Base-by-base conservation (phyloP, 352 stramenopile genomes). In the Phytopythium helicoides region DNA sequence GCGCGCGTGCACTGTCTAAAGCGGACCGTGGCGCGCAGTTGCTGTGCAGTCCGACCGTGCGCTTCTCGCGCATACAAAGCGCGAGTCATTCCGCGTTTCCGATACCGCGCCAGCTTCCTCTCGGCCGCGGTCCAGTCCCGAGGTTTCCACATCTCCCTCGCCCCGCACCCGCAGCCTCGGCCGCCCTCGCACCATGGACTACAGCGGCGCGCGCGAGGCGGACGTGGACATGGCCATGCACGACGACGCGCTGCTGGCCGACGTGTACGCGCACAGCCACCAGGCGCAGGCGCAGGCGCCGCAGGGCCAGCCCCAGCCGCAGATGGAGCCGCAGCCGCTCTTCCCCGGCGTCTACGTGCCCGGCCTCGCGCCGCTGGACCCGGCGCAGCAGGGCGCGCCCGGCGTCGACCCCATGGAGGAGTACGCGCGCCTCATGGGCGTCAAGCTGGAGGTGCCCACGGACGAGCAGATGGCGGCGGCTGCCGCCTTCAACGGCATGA, bases 401-500 rank as follows among this genome's bases (percentile, higher is more conserved):
- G 55, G 54, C 23, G 59, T 64, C 28, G 58, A 69, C 22, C 81
- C 76, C 5, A 85, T 94, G 49, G 83, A 94, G 52, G 83, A 88
- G 47, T 94, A 94, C 54, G 83, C 83, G 6, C 73, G 71, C 18
- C 68, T 92, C 12, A 94, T 94, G 79, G 83, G 83, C 31, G 86
- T 94, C 47, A 94, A 90, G 46, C 74, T 94, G 39, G 83, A 93
- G 54, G 77, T 66, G 37, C 70, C 69, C 5, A 61, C 56, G 18
- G 67, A 71, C 35, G 78, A 82, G 46, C 73, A 65, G 49, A 71
- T 81, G 31, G 54, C 52, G 11, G 21, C 64, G 62, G 40, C 64
- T 54, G 36, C 62, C 65, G 5, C 23, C 11, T 48, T 48, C 41
- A 48, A 22, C 41, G 23, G 41, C 23, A 26, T 23, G 15, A 23